phyloP scores from a whole-genome alignment of 306 rosid species.

The Sesbania bispinosa region DNA sequence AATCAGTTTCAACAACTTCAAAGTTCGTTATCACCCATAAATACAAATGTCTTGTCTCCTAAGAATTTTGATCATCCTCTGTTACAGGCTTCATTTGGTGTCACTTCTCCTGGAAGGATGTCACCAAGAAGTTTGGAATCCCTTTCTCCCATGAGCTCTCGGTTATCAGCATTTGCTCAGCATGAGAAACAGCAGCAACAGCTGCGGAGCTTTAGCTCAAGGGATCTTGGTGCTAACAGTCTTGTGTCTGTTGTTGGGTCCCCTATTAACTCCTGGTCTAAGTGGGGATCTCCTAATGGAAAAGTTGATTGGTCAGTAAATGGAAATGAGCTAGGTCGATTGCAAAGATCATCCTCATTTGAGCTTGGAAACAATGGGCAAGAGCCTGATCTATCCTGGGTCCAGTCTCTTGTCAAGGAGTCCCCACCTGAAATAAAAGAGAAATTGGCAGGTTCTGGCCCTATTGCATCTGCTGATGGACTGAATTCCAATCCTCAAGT shows the following conservation, averaged over 20 bases:
- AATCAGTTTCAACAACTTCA: constrained; percentile 88
- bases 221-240: constrained; percentile 62
- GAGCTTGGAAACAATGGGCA: constrained; percentile 67
- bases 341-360: constrained; percentile 48
- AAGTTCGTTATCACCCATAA: constrained; percentile 67
- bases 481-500: constrained; percentile 52
- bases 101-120: constrained; percentile 85
- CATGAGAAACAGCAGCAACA: constrained; percentile 69
- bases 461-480: constrained; percentile 51
- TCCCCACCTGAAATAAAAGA: constrained; percentile 76
- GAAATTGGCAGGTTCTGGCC: constrained; percentile 45
- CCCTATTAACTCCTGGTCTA: constrained; percentile 64
- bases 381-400: constrained; percentile 91
- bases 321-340: constrained; percentile 46
- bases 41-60: constrained; percentile 65
- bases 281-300: constrained; percentile 79
- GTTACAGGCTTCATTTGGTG: constrained; percentile 59
- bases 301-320: constrained; percentile 68
- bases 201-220: constrained; percentile 63
- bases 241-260: constrained; percentile 57
- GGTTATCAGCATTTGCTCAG: constrained; percentile 54
- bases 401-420: constrained; percentile 84
- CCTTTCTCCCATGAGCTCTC: constrained; percentile 69
- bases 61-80: constrained; percentile 63
- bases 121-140: constrained; percentile 78